A percentile compares a stretch with the other conserved stretches of the same genome.
Evolutionary conservation across 148 eudicot genomes (phyloP).

Genomic region (Heliosperma pusillum): DNA sequence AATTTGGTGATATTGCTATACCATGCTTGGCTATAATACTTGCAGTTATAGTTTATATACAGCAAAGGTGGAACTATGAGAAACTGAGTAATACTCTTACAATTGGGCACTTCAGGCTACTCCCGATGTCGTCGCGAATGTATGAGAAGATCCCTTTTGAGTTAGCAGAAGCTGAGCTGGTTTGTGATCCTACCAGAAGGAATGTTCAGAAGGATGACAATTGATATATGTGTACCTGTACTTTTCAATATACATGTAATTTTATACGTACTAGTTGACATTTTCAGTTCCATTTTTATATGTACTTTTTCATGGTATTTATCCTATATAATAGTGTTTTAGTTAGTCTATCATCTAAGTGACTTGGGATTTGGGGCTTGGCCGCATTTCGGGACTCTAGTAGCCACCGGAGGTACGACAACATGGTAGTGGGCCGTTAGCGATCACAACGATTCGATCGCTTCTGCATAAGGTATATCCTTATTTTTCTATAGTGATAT

Average conservation of each 20-base stretch:
- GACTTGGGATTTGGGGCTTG: too few relatives aligned
- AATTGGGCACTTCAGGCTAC: slow-evolving; percentile 40
- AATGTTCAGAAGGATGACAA: slow-evolving; percentile 11
- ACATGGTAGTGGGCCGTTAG: too few relatives aligned
- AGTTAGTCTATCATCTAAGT: too few relatives aligned
- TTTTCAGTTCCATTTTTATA: not conserved
- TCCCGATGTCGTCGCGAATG: slow-evolving; percentile 50
- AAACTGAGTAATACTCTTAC: slow-evolving; percentile 37
- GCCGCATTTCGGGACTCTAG: too few relatives aligned
- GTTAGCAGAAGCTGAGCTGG: slow-evolving; percentile 63
- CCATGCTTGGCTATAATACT: slow-evolving; percentile 46
- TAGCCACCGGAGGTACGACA: too few relatives aligned
- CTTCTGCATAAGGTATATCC: too few relatives aligned
- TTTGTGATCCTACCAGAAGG: slow-evolving; percentile 32
- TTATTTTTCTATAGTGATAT: too few relatives aligned
- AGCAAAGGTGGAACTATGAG: slow-evolving; percentile 71
- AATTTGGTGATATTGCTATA: slow-evolving; percentile 72
- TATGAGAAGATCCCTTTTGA: slow-evolving; percentile 64
- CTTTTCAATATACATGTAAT: not conserved
- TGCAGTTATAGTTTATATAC: slow-evolving; percentile 50
- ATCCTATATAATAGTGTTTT: too few relatives aligned
- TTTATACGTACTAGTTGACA: not conserved
- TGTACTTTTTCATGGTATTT: too few relatives aligned
- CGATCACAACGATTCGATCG: too few relatives aligned
- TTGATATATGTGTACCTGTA: slow-evolving; percentile 13